phyloP scores from a whole-genome alignment of 352 stramenopile genomes.

The Phytophthora pini region DNA sequence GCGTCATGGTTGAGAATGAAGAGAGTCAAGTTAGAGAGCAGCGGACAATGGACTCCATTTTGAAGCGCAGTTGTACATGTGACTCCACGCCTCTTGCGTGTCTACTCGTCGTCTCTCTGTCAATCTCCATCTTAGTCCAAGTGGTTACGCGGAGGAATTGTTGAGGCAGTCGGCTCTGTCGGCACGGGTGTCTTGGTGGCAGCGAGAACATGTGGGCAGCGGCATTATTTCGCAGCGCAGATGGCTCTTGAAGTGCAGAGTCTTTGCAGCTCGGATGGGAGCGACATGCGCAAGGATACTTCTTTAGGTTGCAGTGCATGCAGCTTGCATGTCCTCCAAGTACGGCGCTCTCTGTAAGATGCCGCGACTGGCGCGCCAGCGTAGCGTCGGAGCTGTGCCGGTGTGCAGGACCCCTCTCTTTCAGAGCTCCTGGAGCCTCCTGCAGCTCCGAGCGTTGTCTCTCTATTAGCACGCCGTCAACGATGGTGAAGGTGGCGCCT shows the following conservation, averaged over 20 bases:
- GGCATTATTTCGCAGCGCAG: slow-evolving; percentile 18
- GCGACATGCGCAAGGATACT: slow-evolving; percentile 12
- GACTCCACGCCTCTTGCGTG: not conserved
- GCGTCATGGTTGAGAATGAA: not conserved
- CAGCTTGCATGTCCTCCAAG: not conserved
- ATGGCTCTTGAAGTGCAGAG: slow-evolving; percentile 6
- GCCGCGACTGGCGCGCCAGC: not conserved
- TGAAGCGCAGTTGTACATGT: no score
- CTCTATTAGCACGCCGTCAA: slow-evolving; percentile 11
- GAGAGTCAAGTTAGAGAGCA: not conserved
- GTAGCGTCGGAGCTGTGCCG: not conserved
- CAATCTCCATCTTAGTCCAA: slow-evolving; percentile 17
- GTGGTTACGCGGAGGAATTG: slow-evolving; percentile 3
- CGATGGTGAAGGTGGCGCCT: slow-evolving; percentile 9
- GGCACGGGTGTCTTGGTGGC: not conserved
- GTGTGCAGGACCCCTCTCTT: no score
- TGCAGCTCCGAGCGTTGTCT: slow-evolving; percentile 9
- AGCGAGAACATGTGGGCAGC: slow-evolving; percentile 10
- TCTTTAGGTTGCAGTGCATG: not conserved
- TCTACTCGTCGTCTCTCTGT: slow-evolving; percentile 25
- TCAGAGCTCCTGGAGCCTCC: not conserved
- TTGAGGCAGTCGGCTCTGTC: slow-evolving; percentile 1
- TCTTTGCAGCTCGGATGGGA: slow-evolving; percentile 6
- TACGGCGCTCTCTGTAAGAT: slow-evolving; percentile 1
- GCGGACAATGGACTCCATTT: no score